Conservation (phyloP, 148 eudicot genomes). For the Fagopyrum homotropicum region DNA sequence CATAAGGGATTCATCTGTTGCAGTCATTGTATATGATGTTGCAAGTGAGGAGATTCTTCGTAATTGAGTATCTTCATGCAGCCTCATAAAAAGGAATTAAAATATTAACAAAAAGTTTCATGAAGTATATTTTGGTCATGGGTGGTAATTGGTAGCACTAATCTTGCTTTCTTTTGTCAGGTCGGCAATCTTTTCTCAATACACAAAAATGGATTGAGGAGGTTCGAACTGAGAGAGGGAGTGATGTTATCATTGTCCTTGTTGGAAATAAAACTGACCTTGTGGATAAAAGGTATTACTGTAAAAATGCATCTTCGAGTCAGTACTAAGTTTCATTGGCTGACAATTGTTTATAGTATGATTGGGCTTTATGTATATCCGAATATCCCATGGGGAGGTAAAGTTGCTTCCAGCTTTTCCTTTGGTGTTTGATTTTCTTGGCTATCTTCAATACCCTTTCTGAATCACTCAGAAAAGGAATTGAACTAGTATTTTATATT, state of each 20-base stretch:
- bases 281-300: constrained; percentile 53
- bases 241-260: constrained; percentile 58
- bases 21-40: constrained; percentile 56
- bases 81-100: not conserved
- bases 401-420: not conserved
- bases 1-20: constrained; percentile 55
- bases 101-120: no score
- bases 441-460: not conserved
- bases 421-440: not conserved
- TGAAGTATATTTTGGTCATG: not conserved
- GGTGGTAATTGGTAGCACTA: not conserved
- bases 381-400: not conserved
- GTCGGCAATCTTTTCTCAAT: constrained; percentile 51
- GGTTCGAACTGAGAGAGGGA: constrained; percentile 60
- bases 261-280: constrained; percentile 66
- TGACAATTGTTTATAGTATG: not conserved
- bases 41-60: constrained; percentile 35
- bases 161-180: constrained; percentile 18
- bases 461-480: not conserved
- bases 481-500: not conserved
- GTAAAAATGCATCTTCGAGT: not conserved
- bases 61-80: not conserved
- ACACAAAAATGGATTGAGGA: constrained; percentile 63
- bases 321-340: not conserved
- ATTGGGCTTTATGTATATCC: not conserved